phyloP scores from a whole-genome alignment of 1,284 basidiomycete species.

The Sporisorium sorghi region DNA sequence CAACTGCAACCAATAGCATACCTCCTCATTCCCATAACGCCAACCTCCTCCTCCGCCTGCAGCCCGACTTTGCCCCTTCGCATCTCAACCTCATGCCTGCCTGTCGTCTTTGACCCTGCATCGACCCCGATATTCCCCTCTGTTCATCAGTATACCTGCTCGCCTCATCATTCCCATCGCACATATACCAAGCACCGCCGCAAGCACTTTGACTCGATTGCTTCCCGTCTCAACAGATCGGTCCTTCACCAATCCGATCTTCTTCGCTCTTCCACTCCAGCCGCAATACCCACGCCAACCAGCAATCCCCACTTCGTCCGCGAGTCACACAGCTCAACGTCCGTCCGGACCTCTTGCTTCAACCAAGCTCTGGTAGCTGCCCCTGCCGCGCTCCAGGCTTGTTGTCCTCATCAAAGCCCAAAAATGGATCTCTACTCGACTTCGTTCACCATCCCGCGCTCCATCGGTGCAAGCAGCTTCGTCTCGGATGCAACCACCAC shows the following conservation, averaged over 20 bases:
- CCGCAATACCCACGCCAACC: neutral
- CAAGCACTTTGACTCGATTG: neutral
- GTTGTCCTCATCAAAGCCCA: conserved; percentile 1
- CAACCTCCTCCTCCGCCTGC: neutral
- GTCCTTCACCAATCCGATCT: conserved; percentile 3
- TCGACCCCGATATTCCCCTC: conserved; percentile 14
- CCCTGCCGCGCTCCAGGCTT: conserved; percentile 22
- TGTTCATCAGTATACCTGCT: conserved; percentile 28
- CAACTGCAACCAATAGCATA: neutral
- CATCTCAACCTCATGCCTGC: conserved; percentile 4
- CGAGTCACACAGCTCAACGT: conserved; percentile 15
- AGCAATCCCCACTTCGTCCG: neutral
- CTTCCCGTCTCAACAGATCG: conserved; percentile 4
- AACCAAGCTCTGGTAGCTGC: conserved; percentile 21
- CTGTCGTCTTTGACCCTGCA: conserved; percentile 8
- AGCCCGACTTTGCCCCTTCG: neutral
- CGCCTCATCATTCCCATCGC: conserved; percentile 3
- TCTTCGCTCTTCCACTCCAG: neutral
- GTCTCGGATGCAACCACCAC: conserved; percentile 31
- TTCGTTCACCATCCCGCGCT: conserved; percentile 61
- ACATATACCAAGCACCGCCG: conserved; percentile 24
- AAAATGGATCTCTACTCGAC: conserved; percentile 63
- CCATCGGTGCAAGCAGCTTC: conserved; percentile 38
- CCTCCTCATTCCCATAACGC: neutral
- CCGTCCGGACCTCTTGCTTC: conserved; percentile 23